Percentiles rank a stretch among this genome's conserved stretches.
Evolutionary conservation across 441 rosid species (phyloP).

Genomic region (Breynia disticha): DNA sequence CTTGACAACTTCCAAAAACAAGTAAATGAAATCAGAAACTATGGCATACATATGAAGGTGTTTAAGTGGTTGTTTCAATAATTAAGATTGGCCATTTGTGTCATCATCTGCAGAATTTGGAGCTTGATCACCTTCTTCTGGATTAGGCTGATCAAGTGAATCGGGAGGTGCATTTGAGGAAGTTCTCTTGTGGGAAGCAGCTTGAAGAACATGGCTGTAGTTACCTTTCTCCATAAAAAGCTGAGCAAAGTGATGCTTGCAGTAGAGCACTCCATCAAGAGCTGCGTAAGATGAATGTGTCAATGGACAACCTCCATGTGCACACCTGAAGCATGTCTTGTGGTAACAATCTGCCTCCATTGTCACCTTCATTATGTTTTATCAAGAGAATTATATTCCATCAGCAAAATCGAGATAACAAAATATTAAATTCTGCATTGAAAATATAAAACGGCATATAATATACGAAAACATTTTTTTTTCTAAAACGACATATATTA

Average conservation of each 20-base stretch:
- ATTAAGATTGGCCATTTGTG: too few relatives aligned
- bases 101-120: too few relatives aligned
- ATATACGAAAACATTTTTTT: too few relatives aligned
- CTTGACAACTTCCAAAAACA: too few relatives aligned
- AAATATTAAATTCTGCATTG: too few relatives aligned
- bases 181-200: slow-evolving; percentile 56
- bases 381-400: too few relatives aligned
- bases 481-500: too few relatives aligned
- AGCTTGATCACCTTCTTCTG: not conserved
- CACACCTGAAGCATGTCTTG: slow-evolving; percentile 93
- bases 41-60: too few relatives aligned
- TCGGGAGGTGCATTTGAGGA: slow-evolving; percentile 49
- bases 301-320: slow-evolving; percentile 79
- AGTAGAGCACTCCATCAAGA: slow-evolving; percentile 73
- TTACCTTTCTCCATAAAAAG: slow-evolving; percentile 93
- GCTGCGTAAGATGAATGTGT: slow-evolving; percentile 96
- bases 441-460: too few relatives aligned
- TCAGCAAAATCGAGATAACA: too few relatives aligned
- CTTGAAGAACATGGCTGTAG: slow-evolving; percentile 73
- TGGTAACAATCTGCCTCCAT: slow-evolving; percentile 94
- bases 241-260: slow-evolving; percentile 93
- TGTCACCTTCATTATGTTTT: slow-evolving; percentile 38
- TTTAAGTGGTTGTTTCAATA: too few relatives aligned
- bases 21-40: too few relatives aligned
- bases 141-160: slow-evolving; percentile 14